Evolutionary conservation across 2,329 filamentous ascomycete species (phyloP), one percentile per base, ranked within the genome.

Genomic region (Escovopsis weberi): DNA sequence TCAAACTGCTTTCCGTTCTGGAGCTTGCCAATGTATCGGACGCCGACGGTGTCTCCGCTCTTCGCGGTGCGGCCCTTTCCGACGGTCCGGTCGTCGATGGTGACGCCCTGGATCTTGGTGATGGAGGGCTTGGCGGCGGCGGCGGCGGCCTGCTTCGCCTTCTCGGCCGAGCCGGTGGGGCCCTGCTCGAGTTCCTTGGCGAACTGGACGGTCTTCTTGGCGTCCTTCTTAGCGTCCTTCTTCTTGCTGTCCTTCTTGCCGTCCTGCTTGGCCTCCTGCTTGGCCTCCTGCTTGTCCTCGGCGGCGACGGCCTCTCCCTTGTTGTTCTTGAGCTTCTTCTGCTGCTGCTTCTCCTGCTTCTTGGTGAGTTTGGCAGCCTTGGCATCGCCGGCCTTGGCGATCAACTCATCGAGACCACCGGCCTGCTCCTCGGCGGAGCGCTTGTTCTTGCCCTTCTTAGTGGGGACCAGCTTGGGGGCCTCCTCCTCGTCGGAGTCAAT

Each of bases 311-410:
- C 80, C 60, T 95, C 83, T 52, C 89, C 91, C 62, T 94, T 85
- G 74, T 96, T 96, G 75, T 94, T 95, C 80, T 94, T 94, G 51
- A 89, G 75, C 75, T 95, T 95, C 82, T 98, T 96, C 56, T 83
- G 75, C 65, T 96, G 85, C n/a, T n/a, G n/a, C n/a, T n/a, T n/a
- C n/a, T n/a, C n/a, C 26, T 28, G 26, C 72, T 94, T 95, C 76
- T 95, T 95, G 75, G 80, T 88, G 49, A 87, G 74, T 70, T 88
- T 40, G 23, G 39, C n/a, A n/a, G 33, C 39, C 28, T 33, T 88
- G 52, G 72, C 60, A 44, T 91, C 89, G 62, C 80, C 74, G 57
- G 72, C 60, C 46, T 91, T 89, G 62, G 80, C 74, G 57, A 95
- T 93, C 63, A 94, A 66, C 50, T 85, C 84, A 55, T 95, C 88